phyloP scores from a whole-genome alignment of 305 asterid species.

The Fraxinus paxiana region DNA sequence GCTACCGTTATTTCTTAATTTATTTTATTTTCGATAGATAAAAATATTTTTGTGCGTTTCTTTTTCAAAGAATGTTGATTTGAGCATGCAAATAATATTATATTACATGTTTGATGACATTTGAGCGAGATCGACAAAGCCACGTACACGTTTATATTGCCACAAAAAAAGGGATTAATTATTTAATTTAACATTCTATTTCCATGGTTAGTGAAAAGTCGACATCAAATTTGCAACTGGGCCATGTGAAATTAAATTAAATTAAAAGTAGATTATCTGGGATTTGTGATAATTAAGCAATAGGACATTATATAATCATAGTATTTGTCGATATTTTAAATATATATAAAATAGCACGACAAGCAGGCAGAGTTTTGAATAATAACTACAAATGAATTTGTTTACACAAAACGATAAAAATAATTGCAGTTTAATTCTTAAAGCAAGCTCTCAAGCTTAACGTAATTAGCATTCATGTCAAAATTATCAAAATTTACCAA shows the following conservation, averaged over 20 bases:
- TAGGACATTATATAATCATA: background rate
- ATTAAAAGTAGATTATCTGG: background rate
- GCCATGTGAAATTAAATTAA: background rate
- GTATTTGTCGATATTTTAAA: background rate
- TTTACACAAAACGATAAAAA: background rate
- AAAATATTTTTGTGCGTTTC: no score
- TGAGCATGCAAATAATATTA: background rate
- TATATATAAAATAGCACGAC: background rate
- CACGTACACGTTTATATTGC: background rate
- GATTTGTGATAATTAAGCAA: background rate
- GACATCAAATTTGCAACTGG: background rate
- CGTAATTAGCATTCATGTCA: background rate
- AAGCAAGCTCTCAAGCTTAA: background rate
- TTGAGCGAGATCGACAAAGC: background rate
- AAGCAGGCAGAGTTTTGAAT: background rate
- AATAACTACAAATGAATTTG: background rate
- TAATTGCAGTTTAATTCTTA: background rate
- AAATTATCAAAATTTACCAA: background rate
- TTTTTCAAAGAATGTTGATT: background rate
- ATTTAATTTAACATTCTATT: background rate
- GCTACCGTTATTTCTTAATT: background rate
- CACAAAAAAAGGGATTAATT: background rate
- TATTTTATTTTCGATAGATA: no score
- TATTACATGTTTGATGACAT: background rate
- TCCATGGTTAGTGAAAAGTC: background rate